Percentiles rank a stretch among this genome's conserved stretches.
Conservation (phyloP, 2,329 filamentous ascomycete genomes). For the Cadophora malorum region DNA sequence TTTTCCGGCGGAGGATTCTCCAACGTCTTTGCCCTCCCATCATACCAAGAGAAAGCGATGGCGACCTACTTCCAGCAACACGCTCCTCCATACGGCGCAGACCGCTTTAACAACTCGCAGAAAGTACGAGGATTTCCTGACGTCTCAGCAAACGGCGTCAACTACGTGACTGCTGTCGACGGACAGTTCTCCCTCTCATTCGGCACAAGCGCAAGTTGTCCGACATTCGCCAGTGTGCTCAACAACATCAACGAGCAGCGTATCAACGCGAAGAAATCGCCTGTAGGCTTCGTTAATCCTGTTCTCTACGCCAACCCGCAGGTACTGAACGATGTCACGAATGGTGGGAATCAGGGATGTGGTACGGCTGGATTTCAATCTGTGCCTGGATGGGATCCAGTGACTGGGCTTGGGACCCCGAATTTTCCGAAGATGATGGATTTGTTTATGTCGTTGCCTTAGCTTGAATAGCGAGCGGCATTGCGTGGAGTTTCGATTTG, state of each 20-base stretch:
- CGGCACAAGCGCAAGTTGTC: conserved; percentile 56
- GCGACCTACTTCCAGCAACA: conserved; percentile 40
- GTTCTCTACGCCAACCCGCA: conserved; percentile 41
- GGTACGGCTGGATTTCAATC: conserved; percentile 45
- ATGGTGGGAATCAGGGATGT: conserved; percentile 44
- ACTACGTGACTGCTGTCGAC: conserved; percentile 52
- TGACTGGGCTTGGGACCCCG: conserved; percentile 46
- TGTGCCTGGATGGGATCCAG: conserved; percentile 46
- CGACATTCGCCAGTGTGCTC: conserved; percentile 50
- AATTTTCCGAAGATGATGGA: conserved; percentile 39
- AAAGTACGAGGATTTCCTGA: conserved; percentile 47
- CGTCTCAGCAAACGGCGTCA: conserved; percentile 49
- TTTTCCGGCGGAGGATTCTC: conserved; percentile 79
- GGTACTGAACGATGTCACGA: conserved; percentile 45
- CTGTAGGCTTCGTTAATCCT: conserved; percentile 50
- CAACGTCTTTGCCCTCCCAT: conserved; percentile 53
- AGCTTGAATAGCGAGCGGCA: neutral
- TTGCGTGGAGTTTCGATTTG: neutral
- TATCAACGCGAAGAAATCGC: conserved; percentile 44
- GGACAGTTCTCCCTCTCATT: conserved; percentile 53
- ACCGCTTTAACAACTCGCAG: conserved; percentile 55
- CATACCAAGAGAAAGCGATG: conserved; percentile 51
- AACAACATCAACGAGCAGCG: conserved; percentile 52
- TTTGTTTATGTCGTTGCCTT: conserved; percentile 40
- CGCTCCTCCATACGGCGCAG: conserved; percentile 44